phyloP scores from a whole-genome alignment of 2,329 filamentous ascomycete species.

The Botryosphaeria dothidea region DNA sequence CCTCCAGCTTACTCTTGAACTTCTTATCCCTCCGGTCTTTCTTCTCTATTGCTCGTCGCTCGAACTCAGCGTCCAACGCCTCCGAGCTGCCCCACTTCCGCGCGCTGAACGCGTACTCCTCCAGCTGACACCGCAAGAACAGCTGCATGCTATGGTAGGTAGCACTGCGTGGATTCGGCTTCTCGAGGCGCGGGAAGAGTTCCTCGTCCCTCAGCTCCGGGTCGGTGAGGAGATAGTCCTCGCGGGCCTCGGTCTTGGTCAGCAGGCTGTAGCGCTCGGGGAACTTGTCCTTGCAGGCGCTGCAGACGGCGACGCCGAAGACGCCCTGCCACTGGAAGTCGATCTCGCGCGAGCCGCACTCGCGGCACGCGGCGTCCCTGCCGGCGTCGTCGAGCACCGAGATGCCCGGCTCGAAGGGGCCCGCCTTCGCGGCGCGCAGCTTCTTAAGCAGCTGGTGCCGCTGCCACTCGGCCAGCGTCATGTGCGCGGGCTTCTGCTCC shows the following conservation, averaged over 20 bases:
- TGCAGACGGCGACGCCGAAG: slow-evolving; percentile 75
- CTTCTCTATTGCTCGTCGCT: slow-evolving; percentile 73
- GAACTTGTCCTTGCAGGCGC: slow-evolving; percentile 80
- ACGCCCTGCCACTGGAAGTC: slow-evolving; percentile 94
- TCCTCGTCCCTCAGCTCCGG: slow-evolving; percentile 88
- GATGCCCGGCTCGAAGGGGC: slow-evolving; percentile 87
- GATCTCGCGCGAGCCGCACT: slow-evolving; percentile 83
- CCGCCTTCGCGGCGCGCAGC: slow-evolving; percentile 71
- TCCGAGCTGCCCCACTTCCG: slow-evolving; percentile 90
- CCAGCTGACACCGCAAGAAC: slow-evolving; percentile 89
- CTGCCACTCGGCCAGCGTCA: slow-evolving; percentile 93
- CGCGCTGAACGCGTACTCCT: slow-evolving; percentile 81
- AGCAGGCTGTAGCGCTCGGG: slow-evolving; percentile 93
- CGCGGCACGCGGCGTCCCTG: slow-evolving; percentile 60
- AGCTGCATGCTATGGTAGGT: slow-evolving; percentile 99
- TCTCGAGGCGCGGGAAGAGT: slow-evolving; percentile 81
- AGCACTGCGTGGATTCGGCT: slow-evolving; percentile 91
- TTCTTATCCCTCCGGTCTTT: slow-evolving; percentile 87
- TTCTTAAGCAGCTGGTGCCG: slow-evolving; percentile 72
- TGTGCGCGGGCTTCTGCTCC: slow-evolving; percentile 75
- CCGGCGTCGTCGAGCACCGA: slow-evolving; percentile 59
- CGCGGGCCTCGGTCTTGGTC: slow-evolving; percentile 93
- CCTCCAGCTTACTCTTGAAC: slow-evolving; percentile 84
- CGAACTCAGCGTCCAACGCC: slow-evolving; percentile 85
- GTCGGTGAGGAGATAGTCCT: slow-evolving; percentile 94